Evolutionary conservation across 805 yeast species (phyloP).

Genomic region (Yarrowia yakushimensis): DNA sequence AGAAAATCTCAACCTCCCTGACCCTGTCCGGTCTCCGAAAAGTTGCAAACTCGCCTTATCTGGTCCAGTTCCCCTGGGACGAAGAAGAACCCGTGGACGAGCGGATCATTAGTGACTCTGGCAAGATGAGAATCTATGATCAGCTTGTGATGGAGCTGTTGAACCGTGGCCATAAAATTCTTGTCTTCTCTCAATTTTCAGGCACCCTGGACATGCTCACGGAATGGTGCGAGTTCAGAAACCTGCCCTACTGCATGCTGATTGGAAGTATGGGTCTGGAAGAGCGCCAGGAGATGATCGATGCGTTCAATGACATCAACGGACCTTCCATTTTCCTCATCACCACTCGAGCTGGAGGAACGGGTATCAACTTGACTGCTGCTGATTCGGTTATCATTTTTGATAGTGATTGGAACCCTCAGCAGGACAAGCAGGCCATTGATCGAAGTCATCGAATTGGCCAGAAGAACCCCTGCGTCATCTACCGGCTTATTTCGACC

Average conservation of each 20-base stretch:
- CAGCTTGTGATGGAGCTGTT: conserved; percentile 56
- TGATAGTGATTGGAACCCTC: conserved; percentile 98
- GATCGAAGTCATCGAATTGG: conserved; percentile 95
- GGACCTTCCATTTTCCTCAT: conserved; percentile 58
- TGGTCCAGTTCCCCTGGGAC: conserved; percentile 75
- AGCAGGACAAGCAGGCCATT: conserved; percentile 93
- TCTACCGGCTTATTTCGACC: conserved; percentile 71
- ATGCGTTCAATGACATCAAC: conserved; percentile 44
- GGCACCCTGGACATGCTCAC: conserved; percentile 74
- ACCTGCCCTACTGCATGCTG: conserved; percentile 52
- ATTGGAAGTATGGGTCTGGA: conserved; percentile 73
- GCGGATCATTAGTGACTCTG: conserved; percentile 53
- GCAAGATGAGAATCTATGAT: conserved; percentile 68
- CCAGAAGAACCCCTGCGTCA: conserved; percentile 75
- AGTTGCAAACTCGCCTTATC: conserved; percentile 63
- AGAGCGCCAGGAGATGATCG: conserved; percentile 62
- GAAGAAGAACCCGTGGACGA: conserved; percentile 44
- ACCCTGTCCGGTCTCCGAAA: background rate
- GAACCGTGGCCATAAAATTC: conserved; percentile 56
- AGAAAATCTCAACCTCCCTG: background rate
- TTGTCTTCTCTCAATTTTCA: conserved; percentile 86
- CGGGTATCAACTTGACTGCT: conserved; percentile 79
- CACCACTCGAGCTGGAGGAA: conserved; percentile 92
- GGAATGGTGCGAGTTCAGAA: conserved; percentile 61
- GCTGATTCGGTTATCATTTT: conserved; percentile 89